Evolutionary conservation across 179 eudicot species (phyloP), one percentile per base, ranked within the genome.

Genomic region (Heliamphora ciliata): DNA sequence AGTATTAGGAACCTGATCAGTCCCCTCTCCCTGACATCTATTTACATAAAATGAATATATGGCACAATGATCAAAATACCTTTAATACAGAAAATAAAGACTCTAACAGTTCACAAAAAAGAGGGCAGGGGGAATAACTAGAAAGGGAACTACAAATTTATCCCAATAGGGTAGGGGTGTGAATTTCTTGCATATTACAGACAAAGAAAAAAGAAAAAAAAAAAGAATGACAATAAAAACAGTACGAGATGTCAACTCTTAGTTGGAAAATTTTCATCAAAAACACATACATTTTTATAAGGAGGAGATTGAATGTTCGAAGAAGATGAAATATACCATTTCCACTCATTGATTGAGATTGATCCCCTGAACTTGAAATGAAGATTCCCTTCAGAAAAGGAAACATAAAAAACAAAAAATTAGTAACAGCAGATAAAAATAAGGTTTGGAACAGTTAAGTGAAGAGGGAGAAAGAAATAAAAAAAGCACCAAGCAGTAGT

Each of bases 281-380:
- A 63, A 73, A 74, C 50, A 79, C 5, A 64, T 58, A 44, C 18
- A 74, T 55, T 31, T 31, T 31, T 31, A 50, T 44, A 17, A 67
- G 55, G 8, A 75, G 18, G 69, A 47, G 56, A 71, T 66, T n/a
- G 15, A 8, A 58, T 71, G 50, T 52, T 18, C 46, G 21, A 46
- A 79, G 60, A 55, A 81, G 31, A 77, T 66, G 78, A 78, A 40
- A 85, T 56, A 65, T 90, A 95, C 98, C 98, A 94, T 95, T 95
- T 85, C 97, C 97, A 87, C 89, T 89, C 82, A 85, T 86, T 1
- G 97, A 87, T 83, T 95, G 97, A 46, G 98, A 85, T 85, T 95
- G 98, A 83, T 95, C 97, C 74, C 98, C 98, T 44, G 97, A 85
- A 85, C 96, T 91, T 80, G 98, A 94, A 82, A 95, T 91, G 85